phyloP scores from a whole-genome alignment of 2,329 filamentous ascomycete genomes.

The Colletotrichum navitas region DNA sequence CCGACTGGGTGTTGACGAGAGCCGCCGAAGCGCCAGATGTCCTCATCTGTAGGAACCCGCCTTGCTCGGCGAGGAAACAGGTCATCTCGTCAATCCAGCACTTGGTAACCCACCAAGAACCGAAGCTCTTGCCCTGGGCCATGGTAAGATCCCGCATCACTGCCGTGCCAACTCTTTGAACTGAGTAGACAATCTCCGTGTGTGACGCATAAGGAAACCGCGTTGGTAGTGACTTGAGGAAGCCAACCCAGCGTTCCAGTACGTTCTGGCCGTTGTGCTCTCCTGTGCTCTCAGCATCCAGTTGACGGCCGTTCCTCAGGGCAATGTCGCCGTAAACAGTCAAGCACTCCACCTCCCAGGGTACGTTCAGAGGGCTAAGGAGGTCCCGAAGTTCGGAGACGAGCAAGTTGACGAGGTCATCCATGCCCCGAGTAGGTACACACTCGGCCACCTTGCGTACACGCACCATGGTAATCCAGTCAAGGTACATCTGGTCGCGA shows the following conservation, averaged over 20 bases:
- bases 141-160: slow-evolving; percentile 87
- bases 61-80: slow-evolving; percentile 88
- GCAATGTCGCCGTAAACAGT: slow-evolving; percentile 72
- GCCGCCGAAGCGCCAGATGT: slow-evolving; percentile 52
- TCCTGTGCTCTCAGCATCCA: slow-evolving; percentile 53
- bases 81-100: slow-evolving; percentile 97
- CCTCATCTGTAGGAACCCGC: slow-evolving; percentile 82
- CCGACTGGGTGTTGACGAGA: slow-evolving; percentile 50
- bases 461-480: slow-evolving; percentile 81
- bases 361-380: slow-evolving; percentile 75
- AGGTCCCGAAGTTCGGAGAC: slow-evolving; percentile 77
- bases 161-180: slow-evolving; percentile 80
- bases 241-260: slow-evolving; percentile 82
- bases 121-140: slow-evolving; percentile 81
- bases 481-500: slow-evolving; percentile 93
- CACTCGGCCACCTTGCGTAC: slow-evolving; percentile 73
- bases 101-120: slow-evolving; percentile 96
- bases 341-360: slow-evolving; percentile 73
- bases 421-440: slow-evolving; percentile 73
- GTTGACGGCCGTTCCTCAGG: slow-evolving; percentile 59
- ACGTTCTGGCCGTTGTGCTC: slow-evolving; percentile 70
- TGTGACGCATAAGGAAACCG: slow-evolving; percentile 82
- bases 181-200: slow-evolving; percentile 80
- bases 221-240: slow-evolving; percentile 75
- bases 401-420: slow-evolving; percentile 73